A percentile compares a stretch with the other conserved stretches of the same genome.
Conservation (phyloP, 1,284 basidiomycete species). For the Rhodotorula sp. region DNA sequence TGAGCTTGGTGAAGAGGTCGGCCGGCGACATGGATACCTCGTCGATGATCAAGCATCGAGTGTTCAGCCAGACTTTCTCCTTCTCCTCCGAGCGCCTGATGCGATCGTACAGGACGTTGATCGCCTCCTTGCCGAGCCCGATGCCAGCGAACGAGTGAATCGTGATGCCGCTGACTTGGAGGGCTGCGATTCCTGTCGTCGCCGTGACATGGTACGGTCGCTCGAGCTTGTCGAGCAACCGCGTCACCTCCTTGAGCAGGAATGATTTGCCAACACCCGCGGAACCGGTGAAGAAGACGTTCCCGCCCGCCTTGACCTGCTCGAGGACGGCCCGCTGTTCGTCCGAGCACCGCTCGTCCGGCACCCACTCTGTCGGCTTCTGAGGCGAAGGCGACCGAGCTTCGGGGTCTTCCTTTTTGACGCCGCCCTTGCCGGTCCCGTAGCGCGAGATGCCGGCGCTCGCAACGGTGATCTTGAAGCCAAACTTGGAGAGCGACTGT, state of each 20-base stretch:
- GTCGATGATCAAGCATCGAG: slow-evolving; percentile 31
- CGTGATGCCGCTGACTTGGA: slow-evolving; percentile 41
- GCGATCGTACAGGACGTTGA: slow-evolving; percentile 14
- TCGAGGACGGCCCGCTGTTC: slow-evolving; percentile 40
- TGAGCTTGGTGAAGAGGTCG: slow-evolving; percentile 29
- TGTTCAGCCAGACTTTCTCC: slow-evolving; percentile 18
- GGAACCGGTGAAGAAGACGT: slow-evolving; percentile 44
- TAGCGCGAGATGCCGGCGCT: slow-evolving; percentile 48
- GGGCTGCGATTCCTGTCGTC: slow-evolving; percentile 49
- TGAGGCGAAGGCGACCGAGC: background rate
- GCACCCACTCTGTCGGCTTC: slow-evolving; percentile 16
- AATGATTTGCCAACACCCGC: slow-evolving; percentile 44
- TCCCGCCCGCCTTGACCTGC: slow-evolving; percentile 29
- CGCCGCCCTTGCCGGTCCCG: slow-evolving; percentile 42
- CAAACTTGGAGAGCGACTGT: slow-evolving; percentile 38
- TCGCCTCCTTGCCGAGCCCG: slow-evolving; percentile 30
- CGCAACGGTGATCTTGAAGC: slow-evolving; percentile 38
- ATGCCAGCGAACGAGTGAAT: slow-evolving; percentile 35
- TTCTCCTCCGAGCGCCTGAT: slow-evolving; percentile 9
- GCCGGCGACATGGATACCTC: slow-evolving; percentile 37
- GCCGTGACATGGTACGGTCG: slow-evolving; percentile 36
- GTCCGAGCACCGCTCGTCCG: slow-evolving; percentile 30
- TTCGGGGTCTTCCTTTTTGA: background rate
- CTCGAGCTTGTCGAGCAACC: slow-evolving; percentile 28
- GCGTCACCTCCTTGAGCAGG: slow-evolving; percentile 36